phyloP scores from a whole-genome alignment of 768 basidiomycete genomes.

The Boletus bicolor region DNA sequence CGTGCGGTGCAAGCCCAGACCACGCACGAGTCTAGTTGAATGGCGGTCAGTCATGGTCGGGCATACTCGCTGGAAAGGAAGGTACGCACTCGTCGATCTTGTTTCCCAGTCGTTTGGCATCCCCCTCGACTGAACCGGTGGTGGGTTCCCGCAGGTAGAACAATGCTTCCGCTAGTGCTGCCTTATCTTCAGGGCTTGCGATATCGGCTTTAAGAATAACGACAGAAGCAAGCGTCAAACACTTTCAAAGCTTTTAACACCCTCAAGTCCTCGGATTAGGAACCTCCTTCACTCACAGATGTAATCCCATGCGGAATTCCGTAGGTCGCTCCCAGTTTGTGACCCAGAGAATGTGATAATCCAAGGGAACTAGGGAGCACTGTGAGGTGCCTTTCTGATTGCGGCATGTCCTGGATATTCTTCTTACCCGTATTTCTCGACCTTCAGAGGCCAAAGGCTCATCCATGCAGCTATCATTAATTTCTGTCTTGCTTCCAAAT shows the following conservation, averaged over 20 bases:
- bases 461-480: slow-evolving; percentile 77
- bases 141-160: slow-evolving; percentile 57
- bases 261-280: slow-evolving; percentile 6
- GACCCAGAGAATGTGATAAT: slow-evolving; percentile 72
- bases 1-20: slow-evolving; percentile 56
- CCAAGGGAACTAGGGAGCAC: slow-evolving; percentile 51
- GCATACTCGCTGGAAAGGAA: neutral
- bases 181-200: slow-evolving; percentile 61
- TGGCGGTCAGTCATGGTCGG: slow-evolving; percentile 5
- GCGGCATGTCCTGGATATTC: neutral
- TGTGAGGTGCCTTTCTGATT: neutral
- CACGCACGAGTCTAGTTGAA: slow-evolving; percentile 49
- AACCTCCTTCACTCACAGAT: slow-evolving; percentile 46
- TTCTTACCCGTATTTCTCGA: slow-evolving; percentile 52
- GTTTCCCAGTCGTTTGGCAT: slow-evolving; percentile 49
- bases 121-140: slow-evolving; percentile 65
- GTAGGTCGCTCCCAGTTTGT: slow-evolving; percentile 70
- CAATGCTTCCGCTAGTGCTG: slow-evolving; percentile 51
- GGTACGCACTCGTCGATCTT: slow-evolving; percentile 52
- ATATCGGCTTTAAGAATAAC: slow-evolving; percentile 56
- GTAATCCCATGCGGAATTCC: slow-evolving; percentile 81
- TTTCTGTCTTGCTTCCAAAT: slow-evolving; percentile 60
- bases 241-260: slow-evolving; percentile 37
- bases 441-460: slow-evolving; percentile 67
- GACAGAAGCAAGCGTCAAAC: slow-evolving; percentile 66